Percentiles rank a stretch among this genome's conserved stretches.
phyloP scores from a whole-genome alignment of 306 rosid species.

The Nissolia schottii region DNA sequence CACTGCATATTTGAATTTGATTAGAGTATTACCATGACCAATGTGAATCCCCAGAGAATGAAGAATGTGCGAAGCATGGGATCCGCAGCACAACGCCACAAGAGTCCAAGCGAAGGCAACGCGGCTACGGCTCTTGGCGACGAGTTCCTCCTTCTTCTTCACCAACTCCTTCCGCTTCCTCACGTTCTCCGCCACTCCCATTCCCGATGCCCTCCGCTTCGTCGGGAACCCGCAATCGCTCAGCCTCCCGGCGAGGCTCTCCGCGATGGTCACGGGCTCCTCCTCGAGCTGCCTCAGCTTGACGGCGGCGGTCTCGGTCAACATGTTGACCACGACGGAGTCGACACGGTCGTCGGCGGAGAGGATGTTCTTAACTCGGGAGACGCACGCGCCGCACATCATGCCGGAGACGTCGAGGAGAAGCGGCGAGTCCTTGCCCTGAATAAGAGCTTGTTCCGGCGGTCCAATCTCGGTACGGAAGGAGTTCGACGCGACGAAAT shows the following conservation, averaged over 20 bases:
- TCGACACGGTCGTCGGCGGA: slow-evolving; percentile 79
- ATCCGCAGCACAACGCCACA: slow-evolving; percentile 92
- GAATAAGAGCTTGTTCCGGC: background rate
- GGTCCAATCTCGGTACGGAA: slow-evolving; percentile 29
- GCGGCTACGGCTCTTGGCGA: slow-evolving; percentile 66
- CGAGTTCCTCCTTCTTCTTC: slow-evolving; percentile 71
- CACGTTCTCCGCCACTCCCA: slow-evolving; percentile 83
- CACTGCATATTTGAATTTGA: background rate
- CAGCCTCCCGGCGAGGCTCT: slow-evolving; percentile 63
- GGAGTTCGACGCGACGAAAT: slow-evolving; percentile 42
- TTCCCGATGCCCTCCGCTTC: slow-evolving; percentile 57
- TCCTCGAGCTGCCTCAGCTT: slow-evolving; percentile 37
- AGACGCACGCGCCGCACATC: slow-evolving; percentile 95
- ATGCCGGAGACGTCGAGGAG: slow-evolving; percentile 86
- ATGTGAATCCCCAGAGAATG: slow-evolving; percentile 86
- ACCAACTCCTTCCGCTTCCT: slow-evolving; percentile 86
- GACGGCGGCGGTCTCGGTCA: slow-evolving; percentile 97
- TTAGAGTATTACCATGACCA: slow-evolving; percentile 58
- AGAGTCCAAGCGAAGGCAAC: slow-evolving; percentile 93
- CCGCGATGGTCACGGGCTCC: slow-evolving; percentile 43
- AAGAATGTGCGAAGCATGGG: slow-evolving; percentile 84
- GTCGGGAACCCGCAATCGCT: slow-evolving; percentile 83
- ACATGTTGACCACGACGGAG: slow-evolving; percentile 85
- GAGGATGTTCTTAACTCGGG: slow-evolving; percentile 77
- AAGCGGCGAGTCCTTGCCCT: slow-evolving; percentile 45